Evolutionary conservation across 371 early-diverging fungal species (phyloP).

Genomic region (Rhizopus microsporus): DNA sequence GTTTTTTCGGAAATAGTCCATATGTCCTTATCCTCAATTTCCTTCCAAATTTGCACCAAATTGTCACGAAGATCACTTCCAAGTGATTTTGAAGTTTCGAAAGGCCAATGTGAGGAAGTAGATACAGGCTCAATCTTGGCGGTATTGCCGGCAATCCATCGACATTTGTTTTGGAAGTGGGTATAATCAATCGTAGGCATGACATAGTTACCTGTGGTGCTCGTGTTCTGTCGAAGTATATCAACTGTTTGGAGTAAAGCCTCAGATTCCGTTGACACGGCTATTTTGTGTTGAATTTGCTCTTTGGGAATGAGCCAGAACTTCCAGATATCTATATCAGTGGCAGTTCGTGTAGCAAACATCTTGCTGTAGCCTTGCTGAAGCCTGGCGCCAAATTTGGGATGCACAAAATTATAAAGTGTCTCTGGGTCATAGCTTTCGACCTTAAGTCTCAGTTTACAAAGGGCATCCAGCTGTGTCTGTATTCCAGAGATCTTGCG

Average conservation of each 20-base stretch:
- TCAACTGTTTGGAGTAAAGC: not conserved
- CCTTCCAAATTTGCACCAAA: slow-evolving; percentile 17
- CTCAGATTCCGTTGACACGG: not conserved
- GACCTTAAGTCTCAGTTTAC: slow-evolving; percentile 18
- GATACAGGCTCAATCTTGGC: slow-evolving; percentile 10
- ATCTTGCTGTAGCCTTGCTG: slow-evolving; percentile 2
- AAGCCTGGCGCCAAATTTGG: slow-evolving; percentile 14
- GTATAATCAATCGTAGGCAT: slow-evolving; percentile 24
- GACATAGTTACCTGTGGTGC: slow-evolving; percentile 11
- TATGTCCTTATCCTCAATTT: slow-evolving; percentile 6
- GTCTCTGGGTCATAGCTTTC: slow-evolving; percentile 11
- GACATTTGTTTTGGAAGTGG: slow-evolving; percentile 12
- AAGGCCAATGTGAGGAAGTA: slow-evolving; percentile 35
- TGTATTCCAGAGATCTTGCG: slow-evolving; percentile 17
- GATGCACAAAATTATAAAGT: slow-evolving; percentile 23
- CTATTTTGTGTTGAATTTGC: not conserved
- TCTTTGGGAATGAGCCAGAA: slow-evolving; percentile 14
- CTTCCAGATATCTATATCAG: slow-evolving; percentile 16
- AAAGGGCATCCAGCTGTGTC: slow-evolving; percentile 24
- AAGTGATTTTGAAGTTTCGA: slow-evolving; percentile 15
- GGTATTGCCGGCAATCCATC: slow-evolving; percentile 15
- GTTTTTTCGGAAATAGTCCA: slow-evolving; percentile 16
- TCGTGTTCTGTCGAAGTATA: not conserved
- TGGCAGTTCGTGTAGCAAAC: not conserved
- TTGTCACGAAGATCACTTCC: slow-evolving; percentile 15